These are phyloP conservation scores for Astragalus glycyphyllos DNA, from an alignment of 306 rosid genomes.

Conservation along the genomic window DNA sequence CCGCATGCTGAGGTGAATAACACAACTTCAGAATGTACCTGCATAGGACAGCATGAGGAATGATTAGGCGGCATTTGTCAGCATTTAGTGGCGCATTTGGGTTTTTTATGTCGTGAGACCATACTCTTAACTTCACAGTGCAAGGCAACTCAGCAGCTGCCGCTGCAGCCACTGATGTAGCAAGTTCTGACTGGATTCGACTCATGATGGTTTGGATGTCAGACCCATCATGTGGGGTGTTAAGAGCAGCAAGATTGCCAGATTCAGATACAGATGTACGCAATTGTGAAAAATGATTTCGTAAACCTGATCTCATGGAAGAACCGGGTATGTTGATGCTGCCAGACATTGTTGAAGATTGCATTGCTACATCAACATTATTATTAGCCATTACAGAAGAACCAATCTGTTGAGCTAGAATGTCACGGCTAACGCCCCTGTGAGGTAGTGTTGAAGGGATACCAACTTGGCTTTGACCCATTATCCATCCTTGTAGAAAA, in stretches of 20 bases:
- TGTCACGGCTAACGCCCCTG: conserved; percentile 49
- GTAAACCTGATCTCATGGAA: conserved; percentile 68
- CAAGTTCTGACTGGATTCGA: conserved; percentile 85
- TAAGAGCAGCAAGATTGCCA: conserved; percentile 56
- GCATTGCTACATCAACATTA: conserved; percentile 39
- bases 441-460: conserved; percentile 63
- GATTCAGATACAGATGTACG: conserved; percentile 65
- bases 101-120: conserved; percentile 85
- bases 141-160: conserved; percentile 96
- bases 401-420: conserved; percentile 46
- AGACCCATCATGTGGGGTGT: conserved; percentile 54
- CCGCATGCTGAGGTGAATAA: conserved; percentile 5
- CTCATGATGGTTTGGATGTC: conserved; percentile 72
- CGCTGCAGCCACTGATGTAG: conserved; percentile 81
- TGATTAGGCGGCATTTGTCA: conserved; percentile 72
- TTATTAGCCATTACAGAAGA: conserved; percentile 35
- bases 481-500: conserved; percentile 92
- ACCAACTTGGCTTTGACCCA: conserved; percentile 90
- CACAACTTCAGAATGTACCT: conserved; percentile 60
- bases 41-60: conserved; percentile 97
- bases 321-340: conserved; percentile 64
- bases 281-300: conserved; percentile 61
- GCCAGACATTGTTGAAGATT: conserved; percentile 63
- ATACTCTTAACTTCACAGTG: conserved; percentile 91
- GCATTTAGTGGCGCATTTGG: conserved; percentile 77